These are phyloP conservation scores for Eucalyptus cloeziana DNA, from an alignment of 345 rosid species.

Conservation along the genomic window DNA sequence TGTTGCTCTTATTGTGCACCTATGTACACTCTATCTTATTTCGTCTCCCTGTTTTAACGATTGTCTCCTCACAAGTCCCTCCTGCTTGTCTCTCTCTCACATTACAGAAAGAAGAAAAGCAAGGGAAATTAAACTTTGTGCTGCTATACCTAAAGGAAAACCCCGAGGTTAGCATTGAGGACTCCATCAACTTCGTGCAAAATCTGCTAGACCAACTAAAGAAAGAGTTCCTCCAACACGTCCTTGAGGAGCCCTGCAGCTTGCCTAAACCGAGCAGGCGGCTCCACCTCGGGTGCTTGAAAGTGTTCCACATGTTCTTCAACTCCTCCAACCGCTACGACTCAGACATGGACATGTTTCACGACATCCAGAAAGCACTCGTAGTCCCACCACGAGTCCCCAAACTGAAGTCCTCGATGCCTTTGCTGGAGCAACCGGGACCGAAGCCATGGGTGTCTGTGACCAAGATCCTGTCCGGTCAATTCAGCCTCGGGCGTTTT, in stretches of 20 bases:
- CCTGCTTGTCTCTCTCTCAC: background rate
- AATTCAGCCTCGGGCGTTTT: background rate
- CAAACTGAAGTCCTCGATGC: background rate
- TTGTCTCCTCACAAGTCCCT: background rate
- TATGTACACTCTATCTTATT: background rate
- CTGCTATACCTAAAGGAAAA: background rate
- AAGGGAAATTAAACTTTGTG: background rate
- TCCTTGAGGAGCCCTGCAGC: background rate
- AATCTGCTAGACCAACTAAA: background rate
- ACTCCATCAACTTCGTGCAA: background rate
- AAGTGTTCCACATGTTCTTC: background rate
- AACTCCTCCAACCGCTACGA: background rate
- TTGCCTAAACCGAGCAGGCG: background rate
- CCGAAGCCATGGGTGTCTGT: background rate
- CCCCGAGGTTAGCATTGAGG: background rate
- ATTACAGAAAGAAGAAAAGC: background rate
- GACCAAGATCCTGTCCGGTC: background rate
- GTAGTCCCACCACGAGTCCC: background rate
- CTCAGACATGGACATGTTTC: background rate
- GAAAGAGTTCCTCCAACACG: background rate
- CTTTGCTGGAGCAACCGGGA: background rate
- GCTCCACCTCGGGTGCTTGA: background rate
- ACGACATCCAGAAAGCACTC: background rate
- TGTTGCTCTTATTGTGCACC: background rate
- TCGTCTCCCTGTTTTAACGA: background rate